Evolutionary conservation across 2,329 filamentous ascomycete genomes (phyloP), one percentile per base, ranked within the genome.

Genomic region (Cladosporium sp.): DNA sequence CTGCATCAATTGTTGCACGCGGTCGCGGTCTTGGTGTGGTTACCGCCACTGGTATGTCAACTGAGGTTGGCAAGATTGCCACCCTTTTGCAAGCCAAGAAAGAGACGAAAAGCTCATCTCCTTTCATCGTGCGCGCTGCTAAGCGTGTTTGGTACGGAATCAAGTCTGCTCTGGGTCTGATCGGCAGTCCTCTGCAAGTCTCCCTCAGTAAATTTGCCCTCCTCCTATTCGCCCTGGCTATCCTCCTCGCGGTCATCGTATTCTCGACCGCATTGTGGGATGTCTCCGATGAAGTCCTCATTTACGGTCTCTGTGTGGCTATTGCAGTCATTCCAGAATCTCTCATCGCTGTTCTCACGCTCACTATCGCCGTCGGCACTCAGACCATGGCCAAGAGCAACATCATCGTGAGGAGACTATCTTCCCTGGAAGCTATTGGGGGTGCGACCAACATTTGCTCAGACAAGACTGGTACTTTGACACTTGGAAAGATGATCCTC

Each of bases 131-230:
- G 11, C 47, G 47, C 11, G 19, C 34, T 30, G 13, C 19, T 19
- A 50, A 44, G 36, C 40, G 47, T n/a, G 15, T 44, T 24, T 44
- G 40, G 40, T 43, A 43, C 9, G 40, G 40, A 20, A 18, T 50
- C 13, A 43, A 43, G 30, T 43, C 40, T 30, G 47, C 47, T 6
- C 47, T 50, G 6, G 47, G 47, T 29, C 32, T 50, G 38, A 79
- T 51, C 50, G 88, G 89, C 40, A 95, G 89, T 1, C 89, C 89
- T 0, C 73, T 95, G 39, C 88, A 93, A 70, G 83, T 85, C 55
- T 90, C 87, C 61, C 76, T 95, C 45, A 88, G 85, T 73, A 89
- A 90, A 68, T 85, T 95, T 61, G 88, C 89, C 18, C 82, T 91
- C 42, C 64, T 88, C 3, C 79, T 95, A 1, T 92, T 93, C 61